Evolutionary conservation across 805 yeast genomes (phyloP).

Genomic region (Nakazawaea wickerhamii): DNA sequence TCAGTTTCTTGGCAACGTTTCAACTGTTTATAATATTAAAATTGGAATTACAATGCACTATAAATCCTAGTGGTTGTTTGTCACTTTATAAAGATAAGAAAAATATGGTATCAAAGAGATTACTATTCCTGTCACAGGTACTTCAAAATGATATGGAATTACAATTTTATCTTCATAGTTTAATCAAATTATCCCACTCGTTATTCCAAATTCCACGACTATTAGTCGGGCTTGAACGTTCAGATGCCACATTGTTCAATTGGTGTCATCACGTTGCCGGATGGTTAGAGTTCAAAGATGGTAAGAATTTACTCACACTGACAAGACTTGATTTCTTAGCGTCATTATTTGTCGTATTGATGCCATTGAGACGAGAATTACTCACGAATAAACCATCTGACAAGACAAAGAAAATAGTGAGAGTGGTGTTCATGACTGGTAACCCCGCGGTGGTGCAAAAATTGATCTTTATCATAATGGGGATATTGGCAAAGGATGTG

Average conservation of each 20-base stretch:
- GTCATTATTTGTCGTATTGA: slow-evolving; percentile 38
- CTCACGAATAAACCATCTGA: slow-evolving; percentile 30
- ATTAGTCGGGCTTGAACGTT: slow-evolving; percentile 34
- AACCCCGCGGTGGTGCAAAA: slow-evolving; percentile 54
- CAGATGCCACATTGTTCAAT: slow-evolving; percentile 35
- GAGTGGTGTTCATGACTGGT: slow-evolving; percentile 50
- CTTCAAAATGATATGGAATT: slow-evolving; percentile 43
- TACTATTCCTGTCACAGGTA: slow-evolving; percentile 31
- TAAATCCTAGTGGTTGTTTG: slow-evolving; percentile 2
- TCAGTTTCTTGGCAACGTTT: slow-evolving; percentile 32
- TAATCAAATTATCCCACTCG: slow-evolving; percentile 34
- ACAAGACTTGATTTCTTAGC: slow-evolving; percentile 35
- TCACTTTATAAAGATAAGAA: not conserved
- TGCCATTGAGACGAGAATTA: slow-evolving; percentile 32
- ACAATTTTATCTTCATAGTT: slow-evolving; percentile 27
- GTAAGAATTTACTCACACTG: slow-evolving; percentile 16
- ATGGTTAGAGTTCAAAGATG: slow-evolving; percentile 55
- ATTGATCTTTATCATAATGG: slow-evolving; percentile 46
- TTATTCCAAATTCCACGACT: slow-evolving; percentile 42
- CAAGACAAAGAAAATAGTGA: slow-evolving; percentile 24
- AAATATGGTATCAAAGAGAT: slow-evolving; percentile 27
- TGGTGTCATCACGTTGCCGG: slow-evolving; percentile 49
- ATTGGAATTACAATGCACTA: slow-evolving; percentile 5
- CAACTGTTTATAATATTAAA: slow-evolving; percentile 21
- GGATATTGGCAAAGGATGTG: slow-evolving; percentile 36